These are phyloP conservation scores for Scheffersomyces spartinae DNA, from an alignment of 805 yeast species.

Conservation along the genomic window DNA sequence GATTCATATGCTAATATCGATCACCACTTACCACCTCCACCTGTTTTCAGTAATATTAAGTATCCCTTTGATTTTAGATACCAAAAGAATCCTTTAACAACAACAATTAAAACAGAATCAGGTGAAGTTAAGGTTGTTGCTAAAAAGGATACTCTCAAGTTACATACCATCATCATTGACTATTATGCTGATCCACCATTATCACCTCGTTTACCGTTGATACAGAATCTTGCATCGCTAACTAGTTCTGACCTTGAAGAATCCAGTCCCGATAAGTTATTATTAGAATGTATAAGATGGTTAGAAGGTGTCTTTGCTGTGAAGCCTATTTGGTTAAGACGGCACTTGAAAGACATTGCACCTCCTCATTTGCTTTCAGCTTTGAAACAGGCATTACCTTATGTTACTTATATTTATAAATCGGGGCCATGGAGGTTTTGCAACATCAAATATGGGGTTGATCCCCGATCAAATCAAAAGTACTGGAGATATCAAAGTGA, in stretches of 20 bases:
- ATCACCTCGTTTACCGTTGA: constrained; percentile 13
- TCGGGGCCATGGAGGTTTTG: constrained; percentile 95
- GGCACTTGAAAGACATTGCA: constrained; percentile 49
- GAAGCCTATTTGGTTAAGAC: constrained; percentile 80
- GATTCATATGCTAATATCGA: constrained; percentile 20
- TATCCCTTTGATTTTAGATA: constrained; percentile 73
- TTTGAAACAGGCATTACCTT: constrained; percentile 71
- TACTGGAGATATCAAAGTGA: constrained; percentile 73
- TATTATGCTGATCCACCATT: constrained; percentile 24
- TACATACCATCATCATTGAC: constrained; percentile 42
- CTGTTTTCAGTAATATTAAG: constrained; percentile 63
- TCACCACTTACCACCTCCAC: constrained; percentile 74
- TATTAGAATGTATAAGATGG: constrained; percentile 33
- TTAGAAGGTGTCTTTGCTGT: constrained; percentile 41
- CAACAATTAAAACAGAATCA: constrained; percentile 40
- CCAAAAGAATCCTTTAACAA: constrained; percentile 53
- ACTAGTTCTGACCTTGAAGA: constrained; percentile 2
- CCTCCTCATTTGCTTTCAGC: constrained; percentile 34
- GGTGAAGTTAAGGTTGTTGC: constrained; percentile 45
- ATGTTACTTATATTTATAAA: constrained; percentile 67
- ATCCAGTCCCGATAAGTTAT: constrained; percentile 14
- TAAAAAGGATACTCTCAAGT: constrained; percentile 33
- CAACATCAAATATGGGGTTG: constrained; percentile 65
- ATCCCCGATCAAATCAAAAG: constrained; percentile 48
- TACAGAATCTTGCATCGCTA: not conserved